Conservation (phyloP, 169 alveolate genomes). For the Neospora caninum region DNA sequence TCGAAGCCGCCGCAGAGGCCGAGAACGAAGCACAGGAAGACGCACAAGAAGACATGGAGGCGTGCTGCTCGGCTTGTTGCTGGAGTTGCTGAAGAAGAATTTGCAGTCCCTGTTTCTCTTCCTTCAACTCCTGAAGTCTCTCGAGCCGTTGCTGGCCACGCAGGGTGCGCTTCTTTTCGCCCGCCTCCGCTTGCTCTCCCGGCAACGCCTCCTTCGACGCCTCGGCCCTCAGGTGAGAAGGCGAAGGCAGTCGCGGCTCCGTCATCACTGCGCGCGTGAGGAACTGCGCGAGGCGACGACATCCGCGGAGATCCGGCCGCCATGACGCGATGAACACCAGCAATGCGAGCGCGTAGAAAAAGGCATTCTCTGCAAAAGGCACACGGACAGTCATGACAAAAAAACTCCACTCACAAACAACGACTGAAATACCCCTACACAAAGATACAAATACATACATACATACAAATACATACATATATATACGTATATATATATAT, state of each 20-base stretch:
- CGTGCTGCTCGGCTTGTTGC: constrained; percentile 31
- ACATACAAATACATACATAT: not conserved
- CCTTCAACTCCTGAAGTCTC: constrained; percentile 4
- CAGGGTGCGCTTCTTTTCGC: not conserved
- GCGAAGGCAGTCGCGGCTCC: constrained; percentile 45
- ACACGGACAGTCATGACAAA: too few species aligned
- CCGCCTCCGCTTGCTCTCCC: not conserved
- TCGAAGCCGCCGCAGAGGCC: not conserved
- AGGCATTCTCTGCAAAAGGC: constrained; percentile 86
- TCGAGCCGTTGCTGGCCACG: not conserved
- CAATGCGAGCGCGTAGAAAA: constrained; percentile 89
- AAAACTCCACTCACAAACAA: too few species aligned
- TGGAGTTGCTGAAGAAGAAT: not conserved
- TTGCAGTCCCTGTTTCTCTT: constrained; percentile 1
- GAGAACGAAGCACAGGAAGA: not conserved
- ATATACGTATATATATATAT: not conserved
- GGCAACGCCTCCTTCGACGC: not conserved
- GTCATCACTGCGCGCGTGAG: constrained; percentile 70
- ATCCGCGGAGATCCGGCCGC: constrained; percentile 87
- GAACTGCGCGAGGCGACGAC: constrained; percentile 88
- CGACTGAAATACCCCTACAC: too few species aligned
- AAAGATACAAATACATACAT: not conserved
- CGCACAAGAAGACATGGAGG: not conserved
- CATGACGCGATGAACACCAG: constrained; percentile 87
- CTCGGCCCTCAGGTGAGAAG: not conserved